phyloP scores from a whole-genome alignment of 805 yeast species.

The Lipomyces lipofer region DNA sequence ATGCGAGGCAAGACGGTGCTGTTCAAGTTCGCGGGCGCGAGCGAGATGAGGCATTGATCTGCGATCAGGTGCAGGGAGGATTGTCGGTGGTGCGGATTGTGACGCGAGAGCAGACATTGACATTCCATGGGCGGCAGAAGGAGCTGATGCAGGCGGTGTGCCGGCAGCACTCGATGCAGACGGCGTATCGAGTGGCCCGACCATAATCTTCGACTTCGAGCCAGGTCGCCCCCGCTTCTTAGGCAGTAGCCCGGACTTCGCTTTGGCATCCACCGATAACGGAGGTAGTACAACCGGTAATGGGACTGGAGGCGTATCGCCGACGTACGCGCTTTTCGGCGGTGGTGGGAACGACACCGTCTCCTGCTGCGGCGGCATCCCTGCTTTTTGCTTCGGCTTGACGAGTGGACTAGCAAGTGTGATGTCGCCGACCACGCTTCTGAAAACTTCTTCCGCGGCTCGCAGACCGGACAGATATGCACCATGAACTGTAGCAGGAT shows the following conservation, averaged over 20 bases:
- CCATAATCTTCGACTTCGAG: background rate
- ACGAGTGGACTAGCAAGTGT: slow-evolving; percentile 43
- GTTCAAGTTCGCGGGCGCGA: slow-evolving; percentile 15
- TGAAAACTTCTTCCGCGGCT: slow-evolving; percentile 45
- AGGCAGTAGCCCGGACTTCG: background rate
- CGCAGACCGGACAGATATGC: slow-evolving; percentile 47
- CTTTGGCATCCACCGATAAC: background rate
- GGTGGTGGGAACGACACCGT: slow-evolving; percentile 28
- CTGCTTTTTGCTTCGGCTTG: slow-evolving; percentile 20
- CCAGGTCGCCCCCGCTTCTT: background rate
- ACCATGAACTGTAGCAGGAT: slow-evolving; percentile 48
- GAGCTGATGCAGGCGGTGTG: background rate
- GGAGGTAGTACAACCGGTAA: slow-evolving; percentile 20
- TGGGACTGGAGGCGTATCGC: slow-evolving; percentile 23
- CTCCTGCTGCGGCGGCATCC: slow-evolving; percentile 18
- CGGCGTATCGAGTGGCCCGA: background rate
- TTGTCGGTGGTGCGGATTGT: background rate
- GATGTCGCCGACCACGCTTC: slow-evolving; percentile 44
- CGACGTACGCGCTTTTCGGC: slow-evolving; percentile 26
- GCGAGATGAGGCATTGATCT: slow-evolving; percentile 8
- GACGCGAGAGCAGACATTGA: background rate
- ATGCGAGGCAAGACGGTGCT: slow-evolving; percentile 15
- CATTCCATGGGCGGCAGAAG: too few relatives aligned
- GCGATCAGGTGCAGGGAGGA: background rate
- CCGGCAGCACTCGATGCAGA: background rate